Percentiles rank a stretch among this genome's conserved stretches.
phyloP scores from a whole-genome alignment of 2,329 filamentous ascomycete genomes.

The Berkeleyomyces rouxiae region DNA sequence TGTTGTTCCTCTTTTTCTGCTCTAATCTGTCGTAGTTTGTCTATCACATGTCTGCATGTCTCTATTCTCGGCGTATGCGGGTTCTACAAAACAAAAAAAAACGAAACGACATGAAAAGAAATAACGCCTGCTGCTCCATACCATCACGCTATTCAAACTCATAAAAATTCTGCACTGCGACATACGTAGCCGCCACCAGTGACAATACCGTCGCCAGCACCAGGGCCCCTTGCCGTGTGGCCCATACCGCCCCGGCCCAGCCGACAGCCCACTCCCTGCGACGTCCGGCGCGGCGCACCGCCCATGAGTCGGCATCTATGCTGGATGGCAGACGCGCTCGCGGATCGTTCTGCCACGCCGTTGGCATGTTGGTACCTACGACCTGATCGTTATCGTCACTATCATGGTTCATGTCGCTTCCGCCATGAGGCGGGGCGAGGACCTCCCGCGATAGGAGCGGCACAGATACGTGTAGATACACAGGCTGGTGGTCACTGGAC shows the following conservation, averaged over 20 bases:
- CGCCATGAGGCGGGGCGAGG: conserved; percentile 22
- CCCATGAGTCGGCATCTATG: conserved; percentile 39
- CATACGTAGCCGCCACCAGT: conserved; percentile 30
- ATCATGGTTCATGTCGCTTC: conserved; percentile 5
- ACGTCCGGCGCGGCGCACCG: conserved; percentile 30
- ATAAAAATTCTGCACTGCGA: conserved; percentile 5
- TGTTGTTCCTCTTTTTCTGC: background rate
- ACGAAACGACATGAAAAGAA: background rate
- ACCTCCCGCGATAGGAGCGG: conserved; percentile 35
- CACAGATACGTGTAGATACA: conserved; percentile 53
- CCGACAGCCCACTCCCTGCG: conserved; percentile 32
- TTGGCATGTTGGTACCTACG: conserved; percentile 9
- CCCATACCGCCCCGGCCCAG: conserved; percentile 38
- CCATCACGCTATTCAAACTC: background rate
- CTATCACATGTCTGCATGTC: background rate
- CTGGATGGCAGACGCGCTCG: conserved; percentile 31
- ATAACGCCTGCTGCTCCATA: background rate
- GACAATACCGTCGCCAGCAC: conserved; percentile 28
- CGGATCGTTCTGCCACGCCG: conserved; percentile 23
- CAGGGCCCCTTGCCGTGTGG: conserved; percentile 33
- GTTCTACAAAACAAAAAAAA: background rate
- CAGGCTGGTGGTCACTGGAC: conserved; percentile 79
- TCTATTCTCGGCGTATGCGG: background rate
- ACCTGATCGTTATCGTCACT: background rate
- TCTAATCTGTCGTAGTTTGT: background rate